These are phyloP conservation scores for Candolleomyces aberdarensis DNA, from an alignment of 768 basidiomycete genomes.

Conservation along the genomic window DNA sequence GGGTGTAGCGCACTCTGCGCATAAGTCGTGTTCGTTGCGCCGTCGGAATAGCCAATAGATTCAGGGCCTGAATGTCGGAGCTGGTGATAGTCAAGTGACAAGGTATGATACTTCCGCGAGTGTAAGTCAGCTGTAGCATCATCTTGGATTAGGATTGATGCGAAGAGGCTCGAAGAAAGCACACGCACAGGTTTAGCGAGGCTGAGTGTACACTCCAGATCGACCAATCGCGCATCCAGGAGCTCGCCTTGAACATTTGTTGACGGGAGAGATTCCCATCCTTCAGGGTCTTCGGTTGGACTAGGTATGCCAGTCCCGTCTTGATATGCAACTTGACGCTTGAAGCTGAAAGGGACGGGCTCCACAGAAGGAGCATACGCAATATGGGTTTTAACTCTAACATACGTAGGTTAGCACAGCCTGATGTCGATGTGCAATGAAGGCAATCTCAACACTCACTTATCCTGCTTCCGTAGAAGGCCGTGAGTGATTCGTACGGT, in stretches of 20 bases:
- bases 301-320: conserved; percentile 18
- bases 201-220: conserved; percentile 11
- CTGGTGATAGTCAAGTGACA: neutral
- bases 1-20: neutral
- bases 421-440: neutral
- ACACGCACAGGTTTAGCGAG: neutral
- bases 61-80: neutral
- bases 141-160: neutral
- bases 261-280: conserved; percentile 20
- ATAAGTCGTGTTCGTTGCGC: neutral
- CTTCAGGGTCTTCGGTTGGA: conserved; percentile 22
- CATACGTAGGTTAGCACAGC: neutral
- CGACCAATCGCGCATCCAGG: conserved; percentile 15
- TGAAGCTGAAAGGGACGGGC: conserved; percentile 18
- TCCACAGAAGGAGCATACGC: conserved; percentile 22
- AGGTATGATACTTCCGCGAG: neutral
- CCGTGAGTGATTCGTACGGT: conserved; percentile 22
- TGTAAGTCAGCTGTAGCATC: neutral
- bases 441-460: conserved; percentile 12
- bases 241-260: conserved; percentile 9
- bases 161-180: neutral
- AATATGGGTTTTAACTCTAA: conserved; percentile 17
- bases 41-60: neutral
- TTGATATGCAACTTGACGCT: conserved; percentile 14
- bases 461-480: conserved; percentile 21